Evolutionary conservation across 75 land plant species (phyloP).

Genomic region (Pseudotsuga menziesii): DNA sequence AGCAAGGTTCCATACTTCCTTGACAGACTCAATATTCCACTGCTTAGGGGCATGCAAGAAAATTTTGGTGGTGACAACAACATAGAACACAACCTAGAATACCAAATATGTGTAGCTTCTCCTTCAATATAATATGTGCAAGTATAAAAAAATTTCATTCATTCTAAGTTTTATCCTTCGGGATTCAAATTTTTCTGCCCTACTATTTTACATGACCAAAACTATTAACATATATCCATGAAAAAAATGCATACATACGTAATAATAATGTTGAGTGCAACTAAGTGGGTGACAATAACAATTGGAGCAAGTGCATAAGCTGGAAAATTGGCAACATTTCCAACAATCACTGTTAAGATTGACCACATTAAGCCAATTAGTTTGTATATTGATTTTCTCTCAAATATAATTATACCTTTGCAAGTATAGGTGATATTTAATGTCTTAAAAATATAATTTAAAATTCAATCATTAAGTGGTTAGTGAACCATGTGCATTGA

Average conservation of each 20-base stretch:
- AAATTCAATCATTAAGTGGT: background rate
- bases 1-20: constrained; percentile 81
- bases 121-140: constrained; percentile 79
- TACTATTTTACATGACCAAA: background rate
- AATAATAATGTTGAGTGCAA: constrained; percentile 74
- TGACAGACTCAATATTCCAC: constrained; percentile 68
- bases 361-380: background rate
- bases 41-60: constrained; percentile 86
- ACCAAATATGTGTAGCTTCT: constrained; percentile 75
- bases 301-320: constrained; percentile 83
- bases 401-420: background rate
- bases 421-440: background rate
- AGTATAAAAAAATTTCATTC: constrained; percentile 23
- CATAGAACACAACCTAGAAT: constrained; percentile 84
- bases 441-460: background rate
- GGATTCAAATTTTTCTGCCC: background rate
- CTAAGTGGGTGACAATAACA: constrained; percentile 73
- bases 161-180: background rate
- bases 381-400: background rate
- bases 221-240: background rate
- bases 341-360: constrained; percentile 57
- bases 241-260: constrained; percentile 30
- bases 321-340: constrained; percentile 72
- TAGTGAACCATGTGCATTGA: background rate
- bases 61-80: constrained; percentile 82